Conservation (phyloP, 2,329 filamentous ascomycete genomes). For the Aspergillus calidoustus region DNA sequence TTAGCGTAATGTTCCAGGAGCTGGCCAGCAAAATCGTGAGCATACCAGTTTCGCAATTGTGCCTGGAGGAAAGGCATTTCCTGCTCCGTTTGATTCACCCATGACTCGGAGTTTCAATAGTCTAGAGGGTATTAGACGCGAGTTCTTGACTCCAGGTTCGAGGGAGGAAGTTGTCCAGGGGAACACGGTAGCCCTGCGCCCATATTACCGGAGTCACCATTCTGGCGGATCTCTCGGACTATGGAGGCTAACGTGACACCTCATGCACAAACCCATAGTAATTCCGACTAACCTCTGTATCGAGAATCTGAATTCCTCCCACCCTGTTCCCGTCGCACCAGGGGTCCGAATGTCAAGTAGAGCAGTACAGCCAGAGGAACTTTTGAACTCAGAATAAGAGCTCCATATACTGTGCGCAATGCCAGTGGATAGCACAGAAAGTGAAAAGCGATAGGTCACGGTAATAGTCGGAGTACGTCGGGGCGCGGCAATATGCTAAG, state of each 20-base stretch:
- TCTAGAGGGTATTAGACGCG: slow-evolving; percentile 6
- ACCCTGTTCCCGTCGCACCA: background rate
- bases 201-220: background rate
- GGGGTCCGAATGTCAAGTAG: background rate
- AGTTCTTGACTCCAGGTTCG: background rate
- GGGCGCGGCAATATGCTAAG: background rate
- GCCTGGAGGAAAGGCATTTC: slow-evolving; percentile 38
- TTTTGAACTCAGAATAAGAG: background rate
- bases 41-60: slow-evolving; percentile 49
- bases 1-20: slow-evolving; percentile 24
- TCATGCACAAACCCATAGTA: background rate
- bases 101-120: slow-evolving; percentile 20
- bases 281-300: slow-evolving; percentile 7
- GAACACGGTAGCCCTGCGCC: background rate
- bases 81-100: slow-evolving; percentile 36
- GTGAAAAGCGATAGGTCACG: background rate
- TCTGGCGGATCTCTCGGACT: background rate
- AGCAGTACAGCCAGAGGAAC: slow-evolving; percentile 2
- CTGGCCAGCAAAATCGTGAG: slow-evolving; percentile 10
- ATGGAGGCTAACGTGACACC: background rate
- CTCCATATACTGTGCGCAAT: slow-evolving; percentile 15
- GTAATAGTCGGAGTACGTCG: background rate
- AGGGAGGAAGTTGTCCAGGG: background rate
- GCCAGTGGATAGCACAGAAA: background rate
- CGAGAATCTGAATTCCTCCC: background rate